A percentile compares a stretch with the other conserved stretches of the same genome.
These are phyloP conservation scores for Stereocaulon alpinum DNA, from an alignment of 495 filamentous ascomycete genomes.

Conservation along the genomic window DNA sequence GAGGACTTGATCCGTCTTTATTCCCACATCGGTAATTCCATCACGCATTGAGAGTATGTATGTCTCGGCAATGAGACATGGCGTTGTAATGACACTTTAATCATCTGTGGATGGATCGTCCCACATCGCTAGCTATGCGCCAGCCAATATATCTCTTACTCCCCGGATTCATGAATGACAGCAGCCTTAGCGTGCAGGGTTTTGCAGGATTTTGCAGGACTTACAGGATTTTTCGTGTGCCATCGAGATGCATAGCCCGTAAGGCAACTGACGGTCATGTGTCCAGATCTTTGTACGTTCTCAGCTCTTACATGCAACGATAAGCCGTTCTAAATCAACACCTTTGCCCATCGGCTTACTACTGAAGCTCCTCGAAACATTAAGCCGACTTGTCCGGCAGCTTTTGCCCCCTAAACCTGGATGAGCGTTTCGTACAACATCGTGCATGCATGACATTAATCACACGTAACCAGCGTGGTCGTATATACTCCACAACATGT, in stretches of 20 bases:
- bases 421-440: not conserved
- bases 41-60: not conserved
- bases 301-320: slow-evolving; percentile 7
- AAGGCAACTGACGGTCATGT: slow-evolving; percentile 3
- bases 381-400: slow-evolving; percentile 11
- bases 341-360: not conserved
- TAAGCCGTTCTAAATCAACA: not conserved
- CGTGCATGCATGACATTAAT: slow-evolving; percentile 8
- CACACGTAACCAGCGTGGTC: not conserved
- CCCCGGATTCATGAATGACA: not conserved
- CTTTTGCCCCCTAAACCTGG: not conserved
- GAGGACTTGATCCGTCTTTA: not conserved
- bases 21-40: slow-evolving; percentile 1
- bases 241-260: slow-evolving; percentile 2
- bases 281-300: not conserved
- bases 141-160: not conserved
- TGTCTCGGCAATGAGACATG: not conserved
- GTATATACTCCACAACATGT: not conserved
- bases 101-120: not conserved
- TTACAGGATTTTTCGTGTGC: not conserved
- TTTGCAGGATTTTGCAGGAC: not conserved
- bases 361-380: slow-evolving; percentile 5
- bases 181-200: not conserved
- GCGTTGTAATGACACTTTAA: not conserved
- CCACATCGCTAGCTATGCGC: not conserved